Percentiles rank a stretch among this genome's conserved stretches.
Conservation (phyloP, 2,329 filamentous ascomycete genomes). For the Paracoccidioides lutzii region DNA sequence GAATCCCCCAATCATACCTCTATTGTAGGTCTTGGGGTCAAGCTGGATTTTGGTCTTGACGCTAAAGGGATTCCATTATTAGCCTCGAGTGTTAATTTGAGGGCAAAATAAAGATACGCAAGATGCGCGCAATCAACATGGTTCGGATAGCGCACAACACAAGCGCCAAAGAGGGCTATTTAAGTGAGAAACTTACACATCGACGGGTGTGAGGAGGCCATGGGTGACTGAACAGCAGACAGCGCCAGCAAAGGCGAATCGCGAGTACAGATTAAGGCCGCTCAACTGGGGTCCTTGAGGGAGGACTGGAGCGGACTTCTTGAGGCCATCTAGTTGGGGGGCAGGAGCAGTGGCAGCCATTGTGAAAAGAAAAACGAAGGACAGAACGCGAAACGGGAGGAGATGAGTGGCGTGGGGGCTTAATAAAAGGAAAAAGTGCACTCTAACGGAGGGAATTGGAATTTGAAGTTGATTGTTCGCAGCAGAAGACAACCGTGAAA, state of each 20-base stretch:
- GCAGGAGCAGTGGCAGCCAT: constrained; percentile 10
- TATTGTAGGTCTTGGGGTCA: constrained; percentile 80
- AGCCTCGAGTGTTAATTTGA: not conserved
- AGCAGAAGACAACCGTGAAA: not conserved
- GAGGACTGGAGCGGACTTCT: constrained; percentile 9
- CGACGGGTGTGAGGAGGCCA: constrained; percentile 90
- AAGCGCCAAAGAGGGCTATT: no score
- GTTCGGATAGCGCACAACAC: no score
- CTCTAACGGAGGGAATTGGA: not conserved
- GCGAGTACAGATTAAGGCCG: constrained; percentile 69
- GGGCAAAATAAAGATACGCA: constrained; percentile 3
- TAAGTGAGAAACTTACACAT: constrained; percentile 66
- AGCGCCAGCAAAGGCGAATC: constrained; percentile 94
- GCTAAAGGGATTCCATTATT: constrained; percentile 36
- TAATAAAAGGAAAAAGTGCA: constrained; percentile 1
- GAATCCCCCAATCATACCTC: constrained; percentile 75
- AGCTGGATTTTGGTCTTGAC: constrained; percentile 95
- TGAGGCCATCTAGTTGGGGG: not conserved
- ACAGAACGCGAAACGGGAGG: not conserved
- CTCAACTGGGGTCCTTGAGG: constrained; percentile 9
- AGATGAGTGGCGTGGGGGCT: not conserved
- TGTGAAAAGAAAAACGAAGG: not conserved
- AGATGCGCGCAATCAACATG: not conserved
- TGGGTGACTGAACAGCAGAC: constrained; percentile 98
- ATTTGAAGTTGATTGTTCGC: no score